Percentiles rank a stretch among this genome's conserved stretches.
These are phyloP conservation scores for Plenodomus tracheiphilus DNA, from an alignment of 2,329 filamentous ascomycete genomes.

Conservation along the genomic window DNA sequence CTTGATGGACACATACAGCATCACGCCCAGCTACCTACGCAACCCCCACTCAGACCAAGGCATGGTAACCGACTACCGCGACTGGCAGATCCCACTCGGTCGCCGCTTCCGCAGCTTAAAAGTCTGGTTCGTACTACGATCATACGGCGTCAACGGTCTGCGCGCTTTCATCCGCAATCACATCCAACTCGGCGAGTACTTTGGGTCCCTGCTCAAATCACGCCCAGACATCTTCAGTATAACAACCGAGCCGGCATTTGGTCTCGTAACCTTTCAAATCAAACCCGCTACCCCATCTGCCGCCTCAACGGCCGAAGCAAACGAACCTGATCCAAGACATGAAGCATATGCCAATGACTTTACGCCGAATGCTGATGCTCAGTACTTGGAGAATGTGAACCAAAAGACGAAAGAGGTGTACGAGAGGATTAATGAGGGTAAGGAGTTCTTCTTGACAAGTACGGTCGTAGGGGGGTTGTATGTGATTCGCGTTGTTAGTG, in stretches of 20 bases:
- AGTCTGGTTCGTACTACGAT: slow-evolving; percentile 91
- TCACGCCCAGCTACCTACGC: slow-evolving; percentile 78
- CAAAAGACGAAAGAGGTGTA: slow-evolving; percentile 73
- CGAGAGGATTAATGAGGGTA: slow-evolving; percentile 71
- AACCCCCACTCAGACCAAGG: slow-evolving; percentile 81
- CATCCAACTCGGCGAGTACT: slow-evolving; percentile 69
- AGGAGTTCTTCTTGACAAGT: slow-evolving; percentile 81
- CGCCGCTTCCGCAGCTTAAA: slow-evolving; percentile 86
- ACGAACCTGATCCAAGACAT: slow-evolving; percentile 30
- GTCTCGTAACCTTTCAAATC: slow-evolving; percentile 76
- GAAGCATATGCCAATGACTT: slow-evolving; percentile 41
- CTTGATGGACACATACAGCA: slow-evolving; percentile 77
- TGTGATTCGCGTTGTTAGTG: slow-evolving; percentile 80
- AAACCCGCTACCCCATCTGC: slow-evolving; percentile 18
- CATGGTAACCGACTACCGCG: slow-evolving; percentile 89
- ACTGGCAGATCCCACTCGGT: slow-evolving; percentile 96
- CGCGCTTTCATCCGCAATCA: slow-evolving; percentile 72
- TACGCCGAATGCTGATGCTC: slow-evolving; percentile 39
- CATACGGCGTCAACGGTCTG: slow-evolving; percentile 77
- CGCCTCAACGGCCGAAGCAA: slow-evolving; percentile 14
- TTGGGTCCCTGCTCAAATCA: slow-evolving; percentile 62
- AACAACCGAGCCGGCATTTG: slow-evolving; percentile 74
- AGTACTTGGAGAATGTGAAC: slow-evolving; percentile 62
- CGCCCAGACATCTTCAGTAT: slow-evolving; percentile 75
- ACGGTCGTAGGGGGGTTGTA: slow-evolving; percentile 73